Base-by-base conservation (phyloP, 2,329 filamentous ascomycete genomes). In the Tothia fuscella region DNA sequence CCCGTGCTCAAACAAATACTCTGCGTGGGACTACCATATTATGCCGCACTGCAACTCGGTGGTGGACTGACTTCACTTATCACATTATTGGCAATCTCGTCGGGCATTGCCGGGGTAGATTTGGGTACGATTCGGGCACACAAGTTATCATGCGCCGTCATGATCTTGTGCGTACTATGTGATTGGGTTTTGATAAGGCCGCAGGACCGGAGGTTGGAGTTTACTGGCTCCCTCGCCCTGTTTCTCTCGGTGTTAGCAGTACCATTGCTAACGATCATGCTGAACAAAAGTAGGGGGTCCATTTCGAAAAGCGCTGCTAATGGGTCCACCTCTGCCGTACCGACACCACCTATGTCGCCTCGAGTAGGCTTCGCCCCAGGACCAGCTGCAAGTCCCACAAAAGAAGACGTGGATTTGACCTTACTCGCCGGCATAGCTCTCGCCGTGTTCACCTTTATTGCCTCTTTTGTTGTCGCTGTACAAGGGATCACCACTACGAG, bases 1-100 rank as follows among this genome's bases (percentile, higher is more conserved):
- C 10, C 13, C 6, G 14, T 44, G 5, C 6, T 44, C 6, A 13
- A 20, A 10, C 28, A 59, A 38, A 50, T 61, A n/a, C 43, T 61
- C 22, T 60, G 65, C 14, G 51, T 72, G 17, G 56, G 63, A 3
- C 50, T 78, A 22, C 74, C 74, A 1, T 70, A 74, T 50, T 77
- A 73, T 51, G 70, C 73, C 6, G 56, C 69, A 0, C 60, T 73
- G 47, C 66, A 74, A 43, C 53, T 77, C 10, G 74, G 72, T 6
- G 71, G 69, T 10, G 63, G 68, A 43, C 59, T 68, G 41, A 67
- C 69, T n/a, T 68, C 69, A 9, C 55, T 75, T n/a, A 48, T 67
- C 2, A 48, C 76, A 21, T 55, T 76, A 32, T 54, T 66, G 25
- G 63, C 66, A 6, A 48, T 63, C 3, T 62, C 67, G 6, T 63